A percentile compares a stretch with the other conserved stretches of the same genome.
phyloP scores from a whole-genome alignment of 140 eudicot species.

The Bidens hawaiensis region DNA sequence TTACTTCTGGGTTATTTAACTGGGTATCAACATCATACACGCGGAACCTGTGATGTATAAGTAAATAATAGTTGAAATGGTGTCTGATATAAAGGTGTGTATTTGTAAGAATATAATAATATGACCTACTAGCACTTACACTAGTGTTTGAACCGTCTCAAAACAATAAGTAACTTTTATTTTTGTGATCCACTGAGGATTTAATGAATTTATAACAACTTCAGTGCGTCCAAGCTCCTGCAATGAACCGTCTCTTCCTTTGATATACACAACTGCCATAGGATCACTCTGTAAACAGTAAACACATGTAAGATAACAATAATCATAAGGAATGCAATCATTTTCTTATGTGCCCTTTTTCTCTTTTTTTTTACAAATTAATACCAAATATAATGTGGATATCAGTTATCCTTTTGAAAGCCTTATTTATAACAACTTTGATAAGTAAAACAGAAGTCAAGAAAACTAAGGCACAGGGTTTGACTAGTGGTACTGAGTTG shows the following conservation, averaged over 20 bases:
- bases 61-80: constrained; percentile 11
- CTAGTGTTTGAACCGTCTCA: constrained; percentile 71
- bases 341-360: constrained; percentile 2
- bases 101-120: constrained; percentile 6
- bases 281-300: constrained; percentile 74
- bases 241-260: constrained; percentile 58
- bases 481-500: neutral
- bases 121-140: constrained; percentile 54
- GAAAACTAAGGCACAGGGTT: neutral
- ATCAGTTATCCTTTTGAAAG: neutral
- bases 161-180: constrained; percentile 55
- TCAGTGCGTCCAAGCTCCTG: constrained; percentile 91
- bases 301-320: constrained; percentile 14
- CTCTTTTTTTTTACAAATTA: neutral
- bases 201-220: constrained; percentile 68
- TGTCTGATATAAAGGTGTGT: constrained; percentile 5
- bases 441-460: neutral
- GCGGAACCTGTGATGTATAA: constrained; percentile 55
- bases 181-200: constrained; percentile 79
- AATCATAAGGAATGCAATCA: constrained; percentile 5
- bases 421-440: neutral
- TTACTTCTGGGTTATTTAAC: constrained; percentile 48
- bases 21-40: constrained; percentile 89
- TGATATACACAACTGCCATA: constrained; percentile 57
- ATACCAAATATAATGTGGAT: neutral